phyloP scores from a whole-genome alignment of 73 alveolate genomes.

The Paramecium biaurelia region DNA sequence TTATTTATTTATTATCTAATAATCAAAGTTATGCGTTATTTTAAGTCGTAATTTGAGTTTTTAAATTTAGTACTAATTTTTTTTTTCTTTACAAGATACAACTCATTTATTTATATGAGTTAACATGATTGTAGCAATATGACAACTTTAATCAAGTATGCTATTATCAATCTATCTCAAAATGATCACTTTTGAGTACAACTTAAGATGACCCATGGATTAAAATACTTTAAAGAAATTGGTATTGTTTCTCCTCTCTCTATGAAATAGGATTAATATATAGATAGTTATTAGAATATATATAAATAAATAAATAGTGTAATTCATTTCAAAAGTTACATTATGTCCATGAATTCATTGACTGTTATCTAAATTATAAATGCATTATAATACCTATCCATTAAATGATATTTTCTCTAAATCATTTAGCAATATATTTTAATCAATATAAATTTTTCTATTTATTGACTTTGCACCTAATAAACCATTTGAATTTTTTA shows the following conservation, averaged over 20 bases:
- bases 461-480: neutral
- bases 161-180: neutral
- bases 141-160: neutral
- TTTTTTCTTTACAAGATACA: neutral
- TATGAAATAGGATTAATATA: neutral
- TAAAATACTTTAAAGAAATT: too few species aligned
- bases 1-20: neutral
- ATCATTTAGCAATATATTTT: neutral
- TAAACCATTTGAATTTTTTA: neutral
- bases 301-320: neutral
- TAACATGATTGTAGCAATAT: too few species aligned
- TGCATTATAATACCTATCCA: neutral
- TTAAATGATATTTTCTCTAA: neutral
- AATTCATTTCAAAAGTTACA: neutral
- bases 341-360: neutral
- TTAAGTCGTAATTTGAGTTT: neutral
- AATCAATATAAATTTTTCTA: neutral
- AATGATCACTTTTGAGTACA: neutral
- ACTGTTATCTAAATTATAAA: neutral
- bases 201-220: neutral
- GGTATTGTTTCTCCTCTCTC: neutral
- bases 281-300: neutral
- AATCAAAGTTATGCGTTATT: neutral
- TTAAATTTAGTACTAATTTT: neutral
- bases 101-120: neutral